Base-by-base conservation (phyloP, 805 yeast genomes). In the Ogataea siamensis region DNA sequence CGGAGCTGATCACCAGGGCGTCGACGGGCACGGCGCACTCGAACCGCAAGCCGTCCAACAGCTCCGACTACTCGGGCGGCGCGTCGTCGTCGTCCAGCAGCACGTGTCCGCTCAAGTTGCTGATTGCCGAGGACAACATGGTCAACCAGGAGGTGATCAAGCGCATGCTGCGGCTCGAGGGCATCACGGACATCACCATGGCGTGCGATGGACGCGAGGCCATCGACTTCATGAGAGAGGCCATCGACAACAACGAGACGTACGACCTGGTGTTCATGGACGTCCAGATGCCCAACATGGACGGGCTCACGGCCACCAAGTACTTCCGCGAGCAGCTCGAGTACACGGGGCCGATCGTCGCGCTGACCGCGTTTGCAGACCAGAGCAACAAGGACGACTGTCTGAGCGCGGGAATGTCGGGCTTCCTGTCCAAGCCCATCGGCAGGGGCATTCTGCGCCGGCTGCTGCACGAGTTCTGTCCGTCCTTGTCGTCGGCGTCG, bases 201-300 rank as follows among this genome's bases (percentile, higher is more conserved):
- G 97, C 96, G 0, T 78, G 84, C 47, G 95, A 93, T 62, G 99
- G 99, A 13, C 77, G 77, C 23, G 96, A 89, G 45, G 97, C 97
- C 0, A 76, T 89, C 25, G 80, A 78, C 8, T 65, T 72, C 34
- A 80, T 87, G 2, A 69, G 74, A 43, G 70, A 69, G 22, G 64
- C 80, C 2, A 51, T 64, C 17, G 69, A 60, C 2, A 53, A 60
- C 2, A 61, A 61, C 11, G 66, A 66, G 7, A 53, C 58, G 11
- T 87, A 71, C 57, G 91, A 87, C 57, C 63, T 91, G 37, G 77
- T 93, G 2, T 86, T 91, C 56, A 91, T 91, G 99, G 99, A 91
- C 61, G 94, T 91, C 35, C 97, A 91, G 62, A 91, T 89, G 98
- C 98, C 98, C 4, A 81, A 78, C 52, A 71, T 88, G 49, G 97